Conservation (phyloP, 2,329 filamentous ascomycete genomes). For the Xylariaceae sp. region DNA sequence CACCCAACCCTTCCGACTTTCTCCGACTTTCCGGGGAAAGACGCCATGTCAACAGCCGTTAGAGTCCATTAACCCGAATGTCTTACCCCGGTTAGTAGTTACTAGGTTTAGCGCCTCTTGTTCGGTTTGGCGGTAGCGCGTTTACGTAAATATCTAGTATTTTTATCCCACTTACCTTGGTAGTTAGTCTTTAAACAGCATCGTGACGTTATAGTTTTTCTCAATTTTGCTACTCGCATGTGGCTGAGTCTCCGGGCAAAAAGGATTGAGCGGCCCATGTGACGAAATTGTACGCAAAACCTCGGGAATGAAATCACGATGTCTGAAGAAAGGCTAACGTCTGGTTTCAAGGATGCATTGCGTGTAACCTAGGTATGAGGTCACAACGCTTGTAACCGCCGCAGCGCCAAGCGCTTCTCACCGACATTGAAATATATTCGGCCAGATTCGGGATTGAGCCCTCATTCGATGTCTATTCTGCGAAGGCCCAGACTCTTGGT, state of each 20-base stretch:
- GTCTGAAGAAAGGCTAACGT: neutral
- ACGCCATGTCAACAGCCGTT: neutral
- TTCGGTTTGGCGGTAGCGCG: neutral
- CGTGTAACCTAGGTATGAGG: neutral
- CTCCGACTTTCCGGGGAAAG: slow-evolving; percentile 31
- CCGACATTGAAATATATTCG: slow-evolving; percentile 12
- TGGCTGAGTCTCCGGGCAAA: neutral
- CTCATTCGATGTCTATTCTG: neutral
- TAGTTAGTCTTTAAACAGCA: too few species aligned
- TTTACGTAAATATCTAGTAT: slow-evolving; percentile 14
- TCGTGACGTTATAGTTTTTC: slow-evolving; percentile 27
- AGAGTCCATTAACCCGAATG: neutral
- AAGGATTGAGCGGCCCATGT: slow-evolving; percentile 1
- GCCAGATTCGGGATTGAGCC: slow-evolving; percentile 18
- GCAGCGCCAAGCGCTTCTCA: slow-evolving; percentile 8
- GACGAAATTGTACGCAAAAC: slow-evolving; percentile 11
- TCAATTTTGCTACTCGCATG: neutral
- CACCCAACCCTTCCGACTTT: slow-evolving; percentile 25
- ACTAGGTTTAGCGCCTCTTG: slow-evolving; percentile 9
- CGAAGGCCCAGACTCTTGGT: slow-evolving; percentile 10
- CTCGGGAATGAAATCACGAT: slow-evolving; percentile 7
- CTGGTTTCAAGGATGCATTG: neutral
- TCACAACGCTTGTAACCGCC: neutral
- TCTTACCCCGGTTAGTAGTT: slow-evolving; percentile 11
- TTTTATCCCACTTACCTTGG: too few species aligned